phyloP scores from a whole-genome alignment of 345 rosid species.

The Diplotaxis tenuifolia region DNA sequence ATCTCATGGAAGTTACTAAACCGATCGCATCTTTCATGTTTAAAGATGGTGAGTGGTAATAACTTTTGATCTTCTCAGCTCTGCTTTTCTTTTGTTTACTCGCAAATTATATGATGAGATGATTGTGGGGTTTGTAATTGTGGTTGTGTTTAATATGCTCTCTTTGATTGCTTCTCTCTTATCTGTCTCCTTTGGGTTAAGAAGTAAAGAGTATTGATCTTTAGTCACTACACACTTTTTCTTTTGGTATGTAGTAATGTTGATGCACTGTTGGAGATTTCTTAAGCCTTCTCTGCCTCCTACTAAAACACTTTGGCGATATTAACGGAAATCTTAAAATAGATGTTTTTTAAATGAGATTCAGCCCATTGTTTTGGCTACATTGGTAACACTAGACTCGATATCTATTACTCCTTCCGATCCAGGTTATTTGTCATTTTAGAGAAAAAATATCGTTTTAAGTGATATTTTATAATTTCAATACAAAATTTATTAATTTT shows the following conservation, averaged over 20 bases:
- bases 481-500: too few species aligned
- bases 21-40: conserved; percentile 20
- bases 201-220: conserved; percentile 2
- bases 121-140: conserved; percentile 24
- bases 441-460: too few species aligned
- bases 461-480: too few species aligned
- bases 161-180: not conserved
- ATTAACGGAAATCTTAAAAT: not conserved
- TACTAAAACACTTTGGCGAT: not conserved
- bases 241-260: conserved; percentile 19
- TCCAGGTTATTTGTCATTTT: too few species aligned
- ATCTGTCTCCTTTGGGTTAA: not conserved
- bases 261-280: not conserved
- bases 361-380: not conserved
- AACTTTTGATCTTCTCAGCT: conserved; percentile 24
- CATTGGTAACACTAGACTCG: not conserved
- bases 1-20: conserved; percentile 75
- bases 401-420: too few species aligned
- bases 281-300: not conserved
- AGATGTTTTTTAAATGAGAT: not conserved
- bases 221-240: not conserved
- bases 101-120: conserved; percentile 27
- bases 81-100: conserved; percentile 19
- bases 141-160: conserved; percentile 7
- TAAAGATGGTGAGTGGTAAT: conserved; percentile 18